These are phyloP conservation scores for Penicillium sp. DNA, from an alignment of 2,329 filamentous ascomycete species.

Conservation along the genomic window DNA sequence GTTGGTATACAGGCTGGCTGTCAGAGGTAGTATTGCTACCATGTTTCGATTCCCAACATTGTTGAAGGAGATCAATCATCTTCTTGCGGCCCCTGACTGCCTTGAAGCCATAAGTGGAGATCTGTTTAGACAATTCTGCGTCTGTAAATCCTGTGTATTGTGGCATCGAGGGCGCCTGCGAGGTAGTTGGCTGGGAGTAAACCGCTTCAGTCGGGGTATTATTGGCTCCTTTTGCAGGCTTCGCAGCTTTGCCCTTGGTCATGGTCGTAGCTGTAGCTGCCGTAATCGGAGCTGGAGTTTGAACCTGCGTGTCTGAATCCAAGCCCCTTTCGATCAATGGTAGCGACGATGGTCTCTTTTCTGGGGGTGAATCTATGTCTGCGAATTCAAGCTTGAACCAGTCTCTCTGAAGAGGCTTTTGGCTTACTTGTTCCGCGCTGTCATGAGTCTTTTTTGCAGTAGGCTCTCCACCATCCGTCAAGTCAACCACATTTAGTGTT, in stretches of 20 bases:
- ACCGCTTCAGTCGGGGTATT: background rate
- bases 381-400: slow-evolving; percentile 22
- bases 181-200: background rate
- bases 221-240: background rate
- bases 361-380: slow-evolving; percentile 8
- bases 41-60: slow-evolving; percentile 68
- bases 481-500: slow-evolving; percentile 59
- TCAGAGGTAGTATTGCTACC: slow-evolving; percentile 14
- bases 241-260: background rate
- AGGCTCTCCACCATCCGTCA: slow-evolving; percentile 24
- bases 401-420: slow-evolving; percentile 5
- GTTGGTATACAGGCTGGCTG: background rate
- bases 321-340: background rate
- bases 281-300: background rate
- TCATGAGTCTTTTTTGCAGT: slow-evolving; percentile 7
- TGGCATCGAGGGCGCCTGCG: slow-evolving; percentile 44
- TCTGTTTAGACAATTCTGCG: slow-evolving; percentile 60
- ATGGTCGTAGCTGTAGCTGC: background rate
- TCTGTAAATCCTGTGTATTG: slow-evolving; percentile 64
- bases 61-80: slow-evolving; percentile 68
- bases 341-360: background rate
- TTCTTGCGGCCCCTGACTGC: slow-evolving; percentile 64
- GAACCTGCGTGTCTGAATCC: background rate
- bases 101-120: slow-evolving; percentile 70
- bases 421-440: background rate